These are phyloP conservation scores for Jacaranda mimosifolia DNA, from an alignment of 257 asterid genomes.

Conservation along the genomic window DNA sequence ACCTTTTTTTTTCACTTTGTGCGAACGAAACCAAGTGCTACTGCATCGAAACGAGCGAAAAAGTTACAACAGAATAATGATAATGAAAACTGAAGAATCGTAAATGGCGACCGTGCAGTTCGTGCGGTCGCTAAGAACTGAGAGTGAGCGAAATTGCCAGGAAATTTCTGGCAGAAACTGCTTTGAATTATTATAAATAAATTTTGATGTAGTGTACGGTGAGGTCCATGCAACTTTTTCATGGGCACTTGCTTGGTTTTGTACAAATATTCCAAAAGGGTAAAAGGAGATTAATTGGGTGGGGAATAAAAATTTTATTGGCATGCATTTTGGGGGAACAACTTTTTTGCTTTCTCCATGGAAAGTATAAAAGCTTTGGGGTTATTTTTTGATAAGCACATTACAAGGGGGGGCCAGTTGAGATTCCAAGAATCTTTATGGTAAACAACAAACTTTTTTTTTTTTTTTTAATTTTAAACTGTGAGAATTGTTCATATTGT, in stretches of 20 bases:
- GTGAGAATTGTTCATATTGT: no score
- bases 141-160: slow-evolving; percentile 31
- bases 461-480: no score
- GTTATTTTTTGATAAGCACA: no score
- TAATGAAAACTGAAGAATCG: background rate
- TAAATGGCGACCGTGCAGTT: slow-evolving; percentile 27
- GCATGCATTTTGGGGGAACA: slow-evolving; percentile 5
- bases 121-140: background rate
- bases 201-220: background rate
- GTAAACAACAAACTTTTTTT: no score
- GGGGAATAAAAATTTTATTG: slow-evolving; percentile 4
- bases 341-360: slow-evolving; percentile 4
- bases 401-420: no score
- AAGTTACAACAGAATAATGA: background rate
- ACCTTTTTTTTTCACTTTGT: background rate
- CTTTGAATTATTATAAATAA: background rate
- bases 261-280: background rate
- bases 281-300: background rate
- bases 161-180: slow-evolving; percentile 29
- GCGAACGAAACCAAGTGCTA: background rate
- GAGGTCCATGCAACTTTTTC: slow-evolving; percentile 7
- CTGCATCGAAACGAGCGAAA: background rate
- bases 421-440: no score
- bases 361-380: no score
- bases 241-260: background rate